Conservation (phyloP, 345 rosid species). For the Lumnitzera racemosa region DNA sequence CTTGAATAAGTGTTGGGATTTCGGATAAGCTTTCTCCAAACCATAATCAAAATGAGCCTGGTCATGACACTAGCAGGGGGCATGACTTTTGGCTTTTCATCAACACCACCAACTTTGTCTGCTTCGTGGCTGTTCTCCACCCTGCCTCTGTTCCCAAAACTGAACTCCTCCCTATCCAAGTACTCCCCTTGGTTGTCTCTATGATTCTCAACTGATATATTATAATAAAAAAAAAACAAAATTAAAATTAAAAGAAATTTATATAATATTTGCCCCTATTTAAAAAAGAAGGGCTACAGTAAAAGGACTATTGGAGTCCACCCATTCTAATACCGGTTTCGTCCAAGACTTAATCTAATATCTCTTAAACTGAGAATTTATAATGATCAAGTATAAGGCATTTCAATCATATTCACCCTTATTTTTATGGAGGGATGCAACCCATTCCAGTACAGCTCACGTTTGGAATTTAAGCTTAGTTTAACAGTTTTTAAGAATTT, state of each 20-base stretch:
- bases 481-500: no score
- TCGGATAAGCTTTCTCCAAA: slow-evolving; percentile 89
- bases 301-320: no score
- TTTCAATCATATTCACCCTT: no score
- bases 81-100: slow-evolving; percentile 50
- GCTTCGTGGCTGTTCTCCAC: slow-evolving; percentile 17
- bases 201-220: slow-evolving; percentile 4
- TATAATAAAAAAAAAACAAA: not conserved
- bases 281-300: no score
- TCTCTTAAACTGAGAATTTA: no score
- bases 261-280: slow-evolving; percentile 17
- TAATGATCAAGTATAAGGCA: no score
- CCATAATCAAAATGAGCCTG: slow-evolving; percentile 81
- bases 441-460: no score
- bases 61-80: slow-evolving; percentile 58
- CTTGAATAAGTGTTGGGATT: slow-evolving; percentile 97
- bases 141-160: slow-evolving; percentile 22
- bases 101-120: slow-evolving; percentile 26
- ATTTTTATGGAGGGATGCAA: no score
- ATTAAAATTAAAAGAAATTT: no score
- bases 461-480: no score
- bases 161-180: slow-evolving; percentile 45
- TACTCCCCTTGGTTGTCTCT: slow-evolving; percentile 34
- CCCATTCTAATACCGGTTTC: no score
- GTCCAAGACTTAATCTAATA: no score